A percentile compares a stretch with the other conserved stretches of the same genome.
phyloP scores from a whole-genome alignment of 495 filamentous ascomycete genomes.

The Daldinia bambusicola region DNA sequence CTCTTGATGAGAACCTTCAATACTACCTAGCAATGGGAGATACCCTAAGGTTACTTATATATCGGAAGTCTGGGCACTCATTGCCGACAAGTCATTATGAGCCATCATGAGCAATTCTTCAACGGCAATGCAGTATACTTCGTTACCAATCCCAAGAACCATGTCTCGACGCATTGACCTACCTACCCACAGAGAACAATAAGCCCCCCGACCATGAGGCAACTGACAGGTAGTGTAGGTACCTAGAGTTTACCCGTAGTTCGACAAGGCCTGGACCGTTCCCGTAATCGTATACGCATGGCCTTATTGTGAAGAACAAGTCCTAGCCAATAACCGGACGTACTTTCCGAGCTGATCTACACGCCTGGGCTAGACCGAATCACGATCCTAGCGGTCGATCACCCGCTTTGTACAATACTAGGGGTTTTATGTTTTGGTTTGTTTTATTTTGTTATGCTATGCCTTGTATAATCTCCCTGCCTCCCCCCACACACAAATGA shows the following conservation, averaged over 20 bases:
- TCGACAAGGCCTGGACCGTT: not conserved
- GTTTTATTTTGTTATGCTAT: no score
- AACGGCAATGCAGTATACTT: not conserved
- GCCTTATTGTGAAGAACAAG: not conserved
- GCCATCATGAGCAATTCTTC: not conserved
- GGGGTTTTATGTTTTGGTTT: not conserved
- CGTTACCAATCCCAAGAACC: not conserved
- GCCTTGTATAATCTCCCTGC: no score
- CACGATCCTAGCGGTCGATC: conserved; percentile 11
- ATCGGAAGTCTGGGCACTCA: not conserved
- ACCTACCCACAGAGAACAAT: not conserved
- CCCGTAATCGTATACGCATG: not conserved
- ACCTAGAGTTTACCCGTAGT: no score
- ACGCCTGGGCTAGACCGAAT: not conserved
- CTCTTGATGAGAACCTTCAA: not conserved
- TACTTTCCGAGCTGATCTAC: not conserved
- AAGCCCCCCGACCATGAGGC: not conserved
- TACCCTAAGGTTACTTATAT: not conserved
- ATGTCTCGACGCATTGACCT: not conserved
- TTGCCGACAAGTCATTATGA: not conserved
- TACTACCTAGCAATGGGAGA: not conserved
- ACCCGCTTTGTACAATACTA: not conserved
- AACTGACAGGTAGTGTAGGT: not conserved
- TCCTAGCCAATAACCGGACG: not conserved
- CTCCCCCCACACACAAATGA: conserved; percentile 8